Base-by-base conservation (phyloP, 352 stramenopile species). In the Phytophthora melonis region DNA sequence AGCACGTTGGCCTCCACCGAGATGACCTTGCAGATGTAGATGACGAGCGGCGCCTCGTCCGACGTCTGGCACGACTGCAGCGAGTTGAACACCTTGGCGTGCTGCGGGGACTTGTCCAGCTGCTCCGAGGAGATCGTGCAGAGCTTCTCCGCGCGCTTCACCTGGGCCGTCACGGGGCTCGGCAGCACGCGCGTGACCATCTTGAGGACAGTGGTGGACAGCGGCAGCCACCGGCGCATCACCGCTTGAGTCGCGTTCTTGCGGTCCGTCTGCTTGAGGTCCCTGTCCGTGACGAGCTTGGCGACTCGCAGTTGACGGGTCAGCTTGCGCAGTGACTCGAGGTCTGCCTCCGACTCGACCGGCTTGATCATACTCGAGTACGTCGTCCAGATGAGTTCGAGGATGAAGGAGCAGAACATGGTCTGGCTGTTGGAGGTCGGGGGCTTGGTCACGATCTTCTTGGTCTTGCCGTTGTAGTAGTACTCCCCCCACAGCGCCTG, bases 11-110 rank as follows among this genome's bases (percentile, higher is more conserved):
- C 85, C 58, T 96, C 87, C 3, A 98, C 91, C 0, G 92, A 96
- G 53, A 98, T 83, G 76, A 98, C 95, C 81, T 98, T 98, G 74
- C 92, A 97, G 58, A 98, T 92, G 67, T 94, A 98, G 27, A 98
- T 84, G 14, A 98, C 81, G 7, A 96, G 75, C 0, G 93, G 94
- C 4, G 87, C 88, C 2, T 92, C 78, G 9, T 81, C 76, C 1
- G 62, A 66, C 3, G 82, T 91, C 8, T 82, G 59, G 50, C 93
- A 98, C 0, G 67, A 59, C 59, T 91, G 74, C 13, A 93, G 75
- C 50, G 87, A 86, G 11, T 65, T 69, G 68, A 83, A 90, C 1
- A 92, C 83, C 1, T 67, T 66, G 3, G 74, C 60, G 27, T 88
- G 76, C n/a, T 74, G 74, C 14, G 66, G 36, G 0, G 76, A 82